Conservation (phyloP, 352 stramenopile species). For the Hyaloperonospora arabidopsidis region DNA sequence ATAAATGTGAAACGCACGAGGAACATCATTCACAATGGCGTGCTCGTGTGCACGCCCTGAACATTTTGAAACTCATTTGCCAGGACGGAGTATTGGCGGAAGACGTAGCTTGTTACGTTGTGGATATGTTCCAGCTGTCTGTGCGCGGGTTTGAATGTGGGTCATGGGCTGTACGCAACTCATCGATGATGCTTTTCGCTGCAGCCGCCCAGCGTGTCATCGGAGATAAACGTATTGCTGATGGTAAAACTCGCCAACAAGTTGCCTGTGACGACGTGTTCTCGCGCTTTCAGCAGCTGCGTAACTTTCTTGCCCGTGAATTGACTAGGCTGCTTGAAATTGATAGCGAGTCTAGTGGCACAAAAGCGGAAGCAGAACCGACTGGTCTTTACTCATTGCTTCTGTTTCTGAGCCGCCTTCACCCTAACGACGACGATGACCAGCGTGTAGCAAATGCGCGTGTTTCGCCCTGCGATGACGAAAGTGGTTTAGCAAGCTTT, state of each 20-base stretch:
- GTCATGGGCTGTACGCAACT: slow-evolving; percentile 86
- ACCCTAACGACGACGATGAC: slow-evolving; percentile 51
- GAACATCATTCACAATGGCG: slow-evolving; percentile 59
- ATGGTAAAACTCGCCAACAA: slow-evolving; percentile 51
- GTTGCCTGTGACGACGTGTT: slow-evolving; percentile 72
- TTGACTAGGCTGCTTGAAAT: slow-evolving; percentile 35
- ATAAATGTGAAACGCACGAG: slow-evolving; percentile 27
- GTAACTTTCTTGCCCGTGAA: slow-evolving; percentile 49
- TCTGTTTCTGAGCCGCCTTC: slow-evolving; percentile 72
- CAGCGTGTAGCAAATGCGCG: slow-evolving; percentile 15
- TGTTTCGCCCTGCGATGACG: slow-evolving; percentile 15
- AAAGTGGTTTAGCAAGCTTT: slow-evolving; percentile 33
- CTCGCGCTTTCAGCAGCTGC: slow-evolving; percentile 65
- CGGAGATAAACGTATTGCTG: slow-evolving; percentile 77
- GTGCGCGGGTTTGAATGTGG: slow-evolving; percentile 79
- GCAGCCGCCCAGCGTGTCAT: slow-evolving; percentile 71
- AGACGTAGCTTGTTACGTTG: slow-evolving; percentile 76
- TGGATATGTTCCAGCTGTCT: slow-evolving; percentile 76
- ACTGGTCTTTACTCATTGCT: slow-evolving; percentile 68
- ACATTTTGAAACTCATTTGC: slow-evolving; percentile 87
- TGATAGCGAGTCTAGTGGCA: slow-evolving; percentile 13
- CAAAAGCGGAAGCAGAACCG: slow-evolving; percentile 28
- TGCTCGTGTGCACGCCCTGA: slow-evolving; percentile 77
- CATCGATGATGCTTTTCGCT: slow-evolving; percentile 88
- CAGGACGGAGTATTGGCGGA: slow-evolving; percentile 82